Percentiles rank a stretch among this genome's conserved stretches.
Evolutionary conservation across 2,329 filamentous ascomycete genomes (phyloP).

Genomic region (Sphaerulina populicola): DNA sequence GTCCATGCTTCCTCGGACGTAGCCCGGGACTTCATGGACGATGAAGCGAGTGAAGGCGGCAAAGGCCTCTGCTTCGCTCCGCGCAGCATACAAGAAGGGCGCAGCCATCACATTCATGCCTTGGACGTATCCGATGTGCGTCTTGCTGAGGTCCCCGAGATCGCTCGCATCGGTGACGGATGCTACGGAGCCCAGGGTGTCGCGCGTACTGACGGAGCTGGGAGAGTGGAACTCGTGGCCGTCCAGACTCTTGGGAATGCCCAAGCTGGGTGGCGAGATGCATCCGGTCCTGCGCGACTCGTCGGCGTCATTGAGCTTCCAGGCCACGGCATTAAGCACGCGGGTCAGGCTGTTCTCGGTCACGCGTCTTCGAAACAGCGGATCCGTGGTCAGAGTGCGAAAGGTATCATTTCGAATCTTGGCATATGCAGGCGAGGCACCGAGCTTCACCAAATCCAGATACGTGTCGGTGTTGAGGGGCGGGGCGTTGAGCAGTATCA

Average conservation of each 20-base stretch:
- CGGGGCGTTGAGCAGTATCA: slow-evolving; percentile 81
- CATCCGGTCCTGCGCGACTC: slow-evolving; percentile 49
- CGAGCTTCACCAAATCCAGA: slow-evolving; percentile 80
- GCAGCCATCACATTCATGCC: slow-evolving; percentile 98
- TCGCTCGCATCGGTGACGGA: slow-evolving; percentile 56
- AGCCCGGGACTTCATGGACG: slow-evolving; percentile 80
- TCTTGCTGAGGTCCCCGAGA: slow-evolving; percentile 41
- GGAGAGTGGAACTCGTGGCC: slow-evolving; percentile 40
- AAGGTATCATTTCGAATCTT: slow-evolving; percentile 99
- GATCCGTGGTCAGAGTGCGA: slow-evolving; percentile 89
- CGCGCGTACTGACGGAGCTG: slow-evolving; percentile 31
- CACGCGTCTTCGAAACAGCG: slow-evolving; percentile 90
- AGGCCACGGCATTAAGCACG: slow-evolving; percentile 87
- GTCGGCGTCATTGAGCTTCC: slow-evolving; percentile 77
- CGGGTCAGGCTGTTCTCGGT: slow-evolving; percentile 93
- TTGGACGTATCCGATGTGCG: slow-evolving; percentile 86
- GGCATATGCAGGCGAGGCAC: slow-evolving; percentile 85
- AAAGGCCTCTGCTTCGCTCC: slow-evolving; percentile 91
- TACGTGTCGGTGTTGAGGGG: slow-evolving; percentile 81
- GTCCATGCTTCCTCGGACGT: slow-evolving; percentile 93
- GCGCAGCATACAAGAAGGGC: slow-evolving; percentile 87
- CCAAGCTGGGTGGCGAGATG: slow-evolving; percentile 43
- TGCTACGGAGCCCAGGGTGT: slow-evolving; percentile 34
- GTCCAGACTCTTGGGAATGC: slow-evolving; percentile 43
- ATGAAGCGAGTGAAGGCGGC: slow-evolving; percentile 82